phyloP scores from a whole-genome alignment of 306 rosid species.

The Citrullus amarus region DNA sequence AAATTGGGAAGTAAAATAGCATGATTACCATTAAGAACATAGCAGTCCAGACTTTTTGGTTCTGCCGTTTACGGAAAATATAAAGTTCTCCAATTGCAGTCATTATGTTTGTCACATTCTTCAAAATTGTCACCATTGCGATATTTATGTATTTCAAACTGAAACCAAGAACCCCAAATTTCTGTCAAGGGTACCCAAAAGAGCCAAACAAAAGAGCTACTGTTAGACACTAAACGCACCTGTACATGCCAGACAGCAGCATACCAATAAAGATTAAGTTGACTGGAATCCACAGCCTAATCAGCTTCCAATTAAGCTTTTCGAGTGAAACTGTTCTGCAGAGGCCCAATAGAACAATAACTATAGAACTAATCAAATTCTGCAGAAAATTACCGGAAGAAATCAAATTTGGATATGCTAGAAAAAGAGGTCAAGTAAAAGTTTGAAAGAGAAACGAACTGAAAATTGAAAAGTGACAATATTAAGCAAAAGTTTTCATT shows the following conservation, averaged over 20 bases:
- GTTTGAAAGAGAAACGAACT: background rate
- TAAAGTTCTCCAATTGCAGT: constrained; percentile 84
- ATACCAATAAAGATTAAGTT: constrained; percentile 77
- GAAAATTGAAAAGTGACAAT: background rate
- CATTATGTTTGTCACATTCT: constrained; percentile 72
- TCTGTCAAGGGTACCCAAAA: background rate
- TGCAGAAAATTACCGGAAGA: constrained; percentile 24
- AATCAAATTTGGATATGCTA: background rate
- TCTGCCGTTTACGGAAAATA: constrained; percentile 62
- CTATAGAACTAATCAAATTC: constrained; percentile 65
- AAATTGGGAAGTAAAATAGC: background rate
- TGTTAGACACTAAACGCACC: constrained; percentile 20
- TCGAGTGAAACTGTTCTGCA: constrained; percentile 44
- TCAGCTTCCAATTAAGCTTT: constrained; percentile 69
- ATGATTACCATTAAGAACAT: constrained; percentile 66
- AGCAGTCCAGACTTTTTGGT: constrained; percentile 75
- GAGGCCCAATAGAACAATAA: constrained; percentile 50
- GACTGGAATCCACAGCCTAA: constrained; percentile 81
- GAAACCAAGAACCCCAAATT: constrained; percentile 18
- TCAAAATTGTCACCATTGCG: constrained; percentile 96
- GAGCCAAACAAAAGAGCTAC: background rate
- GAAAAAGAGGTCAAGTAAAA: background rate
- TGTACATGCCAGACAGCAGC: constrained; percentile 89
- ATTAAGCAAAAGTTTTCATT: background rate
- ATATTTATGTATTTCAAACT: constrained; percentile 77